Evolutionary conservation across 1,139 yeast species (phyloP), one percentile per base, ranked within the genome.

Genomic region (Magnusiomyces suaveolens): DNA sequence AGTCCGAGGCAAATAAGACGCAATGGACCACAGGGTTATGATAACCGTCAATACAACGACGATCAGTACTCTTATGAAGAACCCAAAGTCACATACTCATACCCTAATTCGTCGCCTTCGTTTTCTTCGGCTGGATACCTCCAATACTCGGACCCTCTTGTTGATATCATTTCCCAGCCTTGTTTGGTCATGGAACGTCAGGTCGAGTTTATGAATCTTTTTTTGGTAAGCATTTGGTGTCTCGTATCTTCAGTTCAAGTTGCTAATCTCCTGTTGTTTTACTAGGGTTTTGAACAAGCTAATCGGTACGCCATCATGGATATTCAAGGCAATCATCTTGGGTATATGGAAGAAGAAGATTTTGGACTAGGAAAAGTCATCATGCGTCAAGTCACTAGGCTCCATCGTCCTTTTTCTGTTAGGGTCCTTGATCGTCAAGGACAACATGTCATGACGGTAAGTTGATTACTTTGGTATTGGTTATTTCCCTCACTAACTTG

Each of bases 331-430:
- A 75, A 80, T 56, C 83, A 80, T 56, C 66, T 92, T 16, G 98
- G 97, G 0, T 84, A 77, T 67, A 82, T 90, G 83, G 75, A 79
- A 59, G 97, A 89, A 64, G 80, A 87, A 62, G 95, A 87, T 64
- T 71, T 81, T 55, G 90, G 95, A 1, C 66, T 88, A 29, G 64
- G 77, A 52, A 83, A 85, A 64, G 79, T 83, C 57, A 69, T 90
- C 23, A 79, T 88, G 68, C 76, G 97, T 61, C 97, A 92, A 65
- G 72, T 90, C 32, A 85, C 85, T 65, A 76, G 88, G 56, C 73
- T 89, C 43, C 96, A 88, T 66, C 77, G 97, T 60, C 96, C 97
- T 0, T 89, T 88, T 68, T 81, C 80, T 14, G 88, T 90, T 32
- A 89, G 86, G 60, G 84, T 92, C 4, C 81, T 81, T 63, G 94